phyloP scores from a whole-genome alignment of 306 rosid species.

The Erythrophleum fordii region DNA sequence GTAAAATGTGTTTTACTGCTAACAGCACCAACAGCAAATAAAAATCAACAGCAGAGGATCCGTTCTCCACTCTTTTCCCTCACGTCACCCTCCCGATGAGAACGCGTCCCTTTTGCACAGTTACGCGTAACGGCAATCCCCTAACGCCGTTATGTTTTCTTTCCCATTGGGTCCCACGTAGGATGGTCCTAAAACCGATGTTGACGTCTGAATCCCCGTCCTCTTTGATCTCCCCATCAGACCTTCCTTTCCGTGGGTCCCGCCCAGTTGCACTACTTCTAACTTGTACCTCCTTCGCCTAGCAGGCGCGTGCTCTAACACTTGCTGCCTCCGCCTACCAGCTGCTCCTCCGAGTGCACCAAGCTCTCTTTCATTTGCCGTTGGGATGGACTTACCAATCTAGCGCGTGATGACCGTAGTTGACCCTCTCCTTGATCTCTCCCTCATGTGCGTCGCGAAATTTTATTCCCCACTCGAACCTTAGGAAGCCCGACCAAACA shows the following conservation, averaged over 20 bases:
- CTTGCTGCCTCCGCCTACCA: neutral
- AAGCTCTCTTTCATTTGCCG: neutral
- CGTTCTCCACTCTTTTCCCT: constrained; percentile 19
- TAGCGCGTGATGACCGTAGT: constrained; percentile 47
- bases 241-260: constrained; percentile 40
- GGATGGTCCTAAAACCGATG: constrained; percentile 63
- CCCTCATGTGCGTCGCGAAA: constrained; percentile 45
- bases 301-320: neutral
- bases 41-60: too few species aligned
- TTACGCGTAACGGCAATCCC: constrained; percentile 28
- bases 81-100: constrained; percentile 46
- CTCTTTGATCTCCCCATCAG: constrained; percentile 42
- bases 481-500: constrained; percentile 17
- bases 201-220: constrained; percentile 59
- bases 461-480: constrained; percentile 44
- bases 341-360: neutral
- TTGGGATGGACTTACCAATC: neutral
- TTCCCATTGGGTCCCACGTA: constrained; percentile 46
- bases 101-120: constrained; percentile 36
- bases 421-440: constrained; percentile 47
- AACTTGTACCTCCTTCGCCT: neutral
- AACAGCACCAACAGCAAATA: too few species aligned
- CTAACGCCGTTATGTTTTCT: constrained; percentile 29
- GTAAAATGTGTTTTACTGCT: too few species aligned
- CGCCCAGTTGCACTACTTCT: neutral